These are phyloP conservation scores for Taxawa tesnikishii DNA, from an alignment of 2,329 filamentous ascomycete genomes.

Conservation along the genomic window DNA sequence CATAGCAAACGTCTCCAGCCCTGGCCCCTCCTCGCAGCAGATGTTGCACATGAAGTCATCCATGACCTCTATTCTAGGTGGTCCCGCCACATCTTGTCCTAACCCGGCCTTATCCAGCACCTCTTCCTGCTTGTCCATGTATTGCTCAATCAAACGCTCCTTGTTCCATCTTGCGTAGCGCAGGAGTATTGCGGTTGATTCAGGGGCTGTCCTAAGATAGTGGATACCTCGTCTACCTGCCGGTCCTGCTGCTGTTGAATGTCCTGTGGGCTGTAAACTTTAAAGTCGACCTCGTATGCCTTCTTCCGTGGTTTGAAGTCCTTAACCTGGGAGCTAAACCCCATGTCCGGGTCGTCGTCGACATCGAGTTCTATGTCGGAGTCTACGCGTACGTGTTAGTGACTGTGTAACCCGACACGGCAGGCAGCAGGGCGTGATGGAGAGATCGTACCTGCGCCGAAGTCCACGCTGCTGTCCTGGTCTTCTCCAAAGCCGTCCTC, in stretches of 20 bases:
- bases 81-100: conserved; percentile 47
- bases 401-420: too few relatives aligned
- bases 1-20: conserved; percentile 77
- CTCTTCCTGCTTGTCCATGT: conserved; percentile 78
- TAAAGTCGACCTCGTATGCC: conserved; percentile 74
- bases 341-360: conserved; percentile 49
- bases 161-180: conserved; percentile 93
- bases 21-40: conserved; percentile 78
- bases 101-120: conserved; percentile 78
- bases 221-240: conserved; percentile 80
- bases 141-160: conserved; percentile 84
- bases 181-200: conserved; percentile 81
- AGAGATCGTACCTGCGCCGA: conserved; percentile 28
- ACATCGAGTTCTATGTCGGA: conserved; percentile 34
- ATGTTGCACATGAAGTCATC: conserved; percentile 85
- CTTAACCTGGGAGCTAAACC: conserved; percentile 52
- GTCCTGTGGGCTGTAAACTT: conserved; percentile 65
- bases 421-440: too few relatives aligned
- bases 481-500: conserved; percentile 53
- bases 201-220: conserved; percentile 77
- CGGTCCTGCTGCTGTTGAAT: conserved; percentile 77
- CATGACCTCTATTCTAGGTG: conserved; percentile 57
- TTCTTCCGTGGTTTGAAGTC: conserved; percentile 63
- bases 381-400: too few relatives aligned
- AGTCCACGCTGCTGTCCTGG: conserved; percentile 57